Conservation (phyloP, 768 basidiomycete species). For the Suillus subaureus region DNA sequence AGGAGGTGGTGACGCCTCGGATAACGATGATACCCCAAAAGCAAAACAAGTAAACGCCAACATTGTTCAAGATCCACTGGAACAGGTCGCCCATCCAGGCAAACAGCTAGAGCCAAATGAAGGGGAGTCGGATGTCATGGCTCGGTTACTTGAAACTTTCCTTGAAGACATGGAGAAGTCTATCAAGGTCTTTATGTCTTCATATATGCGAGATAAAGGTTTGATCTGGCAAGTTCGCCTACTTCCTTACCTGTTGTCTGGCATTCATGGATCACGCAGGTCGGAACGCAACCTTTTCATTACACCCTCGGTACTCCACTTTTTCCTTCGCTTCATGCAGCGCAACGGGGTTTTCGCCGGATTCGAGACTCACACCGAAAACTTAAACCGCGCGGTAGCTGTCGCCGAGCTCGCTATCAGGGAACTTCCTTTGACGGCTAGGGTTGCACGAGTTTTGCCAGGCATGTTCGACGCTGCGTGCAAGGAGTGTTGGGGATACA, state of each 20-base stretch:
- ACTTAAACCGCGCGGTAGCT: conserved; percentile 47
- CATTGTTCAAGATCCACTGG: conserved; percentile 32
- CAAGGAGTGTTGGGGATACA: conserved; percentile 49
- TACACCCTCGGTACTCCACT: conserved; percentile 45
- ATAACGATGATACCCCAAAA: conserved; percentile 28
- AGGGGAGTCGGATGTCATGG: conserved; percentile 16
- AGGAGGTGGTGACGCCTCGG: conserved; percentile 32
- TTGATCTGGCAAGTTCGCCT: conserved; percentile 54
- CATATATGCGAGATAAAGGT: conserved; percentile 65
- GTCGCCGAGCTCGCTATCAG: conserved; percentile 40
- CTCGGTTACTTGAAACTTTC: conserved; percentile 47
- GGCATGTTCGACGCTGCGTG: conserved; percentile 52
- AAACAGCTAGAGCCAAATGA: conserved; percentile 28
- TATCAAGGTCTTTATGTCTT: conserved; percentile 69
- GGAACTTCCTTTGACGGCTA: conserved; percentile 46
- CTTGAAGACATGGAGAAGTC: conserved; percentile 60
- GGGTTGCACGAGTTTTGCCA: conserved; percentile 40
- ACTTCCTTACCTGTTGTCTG: neutral
- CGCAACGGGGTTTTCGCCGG: conserved; percentile 45
- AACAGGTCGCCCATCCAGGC: conserved; percentile 30
- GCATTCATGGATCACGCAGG: conserved; percentile 34
- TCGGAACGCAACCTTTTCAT: conserved; percentile 42
- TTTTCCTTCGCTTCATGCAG: conserved; percentile 48
- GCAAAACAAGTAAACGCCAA: conserved; percentile 22
- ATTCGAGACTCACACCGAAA: conserved; percentile 18